Conservation (phyloP, 179 eudicot genomes). For the Beta corolliflora region DNA sequence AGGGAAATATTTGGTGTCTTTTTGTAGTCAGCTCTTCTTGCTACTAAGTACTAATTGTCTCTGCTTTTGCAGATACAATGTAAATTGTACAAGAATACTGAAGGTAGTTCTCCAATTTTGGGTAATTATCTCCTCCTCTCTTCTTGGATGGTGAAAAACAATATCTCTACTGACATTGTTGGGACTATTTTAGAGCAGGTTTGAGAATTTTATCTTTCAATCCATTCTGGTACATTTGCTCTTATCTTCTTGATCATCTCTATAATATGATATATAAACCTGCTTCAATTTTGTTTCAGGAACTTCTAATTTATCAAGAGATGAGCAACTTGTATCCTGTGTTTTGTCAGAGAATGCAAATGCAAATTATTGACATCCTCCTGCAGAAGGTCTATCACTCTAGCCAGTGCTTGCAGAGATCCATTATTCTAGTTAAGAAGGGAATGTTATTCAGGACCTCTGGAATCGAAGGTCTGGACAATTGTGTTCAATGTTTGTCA, state of each 20-base stretch:
- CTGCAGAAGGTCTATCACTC: conserved; percentile 55
- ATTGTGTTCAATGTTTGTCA: conserved; percentile 61
- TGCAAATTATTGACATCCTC: conserved; percentile 57
- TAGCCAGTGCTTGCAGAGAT: conserved; percentile 49
- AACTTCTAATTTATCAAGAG: conserved; percentile 66
- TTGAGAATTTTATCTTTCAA: conserved; percentile 13
- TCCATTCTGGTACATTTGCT: not conserved
- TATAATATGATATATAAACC: not conserved
- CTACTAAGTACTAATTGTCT: conserved; percentile 32
- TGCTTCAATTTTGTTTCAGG: conserved; percentile 47
- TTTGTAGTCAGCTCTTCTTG: conserved; percentile 4
- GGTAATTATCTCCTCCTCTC: conserved; percentile 45
- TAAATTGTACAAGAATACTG: conserved; percentile 41
- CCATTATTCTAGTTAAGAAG: conserved; percentile 54
- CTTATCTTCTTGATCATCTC: not conserved
- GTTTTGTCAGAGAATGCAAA: conserved; percentile 65
- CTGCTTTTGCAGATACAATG: conserved; percentile 56
- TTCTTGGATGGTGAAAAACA: conserved; percentile 16
- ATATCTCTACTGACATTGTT: conserved; percentile 45
- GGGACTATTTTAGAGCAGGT: conserved; percentile 81
- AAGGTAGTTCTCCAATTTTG: conserved; percentile 42
- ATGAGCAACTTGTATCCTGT: conserved; percentile 47
- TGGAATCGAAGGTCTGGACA: conserved; percentile 52
- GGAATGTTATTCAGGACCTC: conserved; percentile 57
- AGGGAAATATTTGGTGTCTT: conserved; percentile 5